Evolutionary conservation across 2,329 filamentous ascomycete species (phyloP), one percentile per base, ranked within the genome.

Genomic region (Fusarium ramigenum): DNA sequence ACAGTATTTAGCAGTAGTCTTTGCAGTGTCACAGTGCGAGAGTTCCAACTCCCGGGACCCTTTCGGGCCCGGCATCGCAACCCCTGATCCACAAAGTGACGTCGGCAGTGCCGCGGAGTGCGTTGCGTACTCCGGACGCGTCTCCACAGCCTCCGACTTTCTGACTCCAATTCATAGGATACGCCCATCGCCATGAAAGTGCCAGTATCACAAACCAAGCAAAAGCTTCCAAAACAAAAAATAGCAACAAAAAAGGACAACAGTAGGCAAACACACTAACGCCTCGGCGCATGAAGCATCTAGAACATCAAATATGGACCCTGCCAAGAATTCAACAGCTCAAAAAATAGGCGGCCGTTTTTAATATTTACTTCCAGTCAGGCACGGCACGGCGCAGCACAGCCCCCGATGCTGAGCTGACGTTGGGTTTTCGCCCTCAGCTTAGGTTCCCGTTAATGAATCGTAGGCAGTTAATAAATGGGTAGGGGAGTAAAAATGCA

Each of bases 401-500:
- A 69, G 66, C 73, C 76, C 61, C 76, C 67, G 56, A 66, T 28
- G 50, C 69, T 78, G 74, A 69, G 76, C 76, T 78, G 76, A 78
- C 76, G 76, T 77, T 78, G 62, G 66, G 60, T 71, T 66, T 76
- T 77, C 60, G 71, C 75, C 74, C 53, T 74, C 52, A 40, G 42
- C 47, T 56, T 57, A 36, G 54, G 40, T 52, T 43, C 30, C 52
- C 46, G 42, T 28, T n/a, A n/a, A 28, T 54, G 23, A 54, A n/a
- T 54, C 7, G 50, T 37, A 40, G 23, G 44, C 40, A 34, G 18
- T 61, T 46, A 32, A 28, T n/a, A 21, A 44, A 47, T 40, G 11
- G 19, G 28, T 28, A 21, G 34, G 34, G 32, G 34, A 64, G 50
- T 36, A 28, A 54, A 58, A 44, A 59, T 61, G 46, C 61, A 66